phyloP scores from a whole-genome alignment of 2,329 filamentous ascomycete genomes.

The Penicillium sp. region DNA sequence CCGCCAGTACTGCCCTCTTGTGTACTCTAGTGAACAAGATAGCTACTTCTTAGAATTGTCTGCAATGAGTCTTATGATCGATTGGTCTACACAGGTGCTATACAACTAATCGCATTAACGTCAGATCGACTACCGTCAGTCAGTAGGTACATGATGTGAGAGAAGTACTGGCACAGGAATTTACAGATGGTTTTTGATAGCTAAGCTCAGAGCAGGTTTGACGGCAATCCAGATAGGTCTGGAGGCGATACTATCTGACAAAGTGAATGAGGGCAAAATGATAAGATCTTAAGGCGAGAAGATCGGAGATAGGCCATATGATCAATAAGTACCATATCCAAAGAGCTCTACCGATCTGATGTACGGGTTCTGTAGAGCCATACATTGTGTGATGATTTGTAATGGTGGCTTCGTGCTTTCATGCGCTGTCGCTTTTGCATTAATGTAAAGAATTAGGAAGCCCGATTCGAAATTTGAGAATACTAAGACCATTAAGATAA shows the following conservation, averaged over 20 bases:
- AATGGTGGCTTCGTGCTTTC: neutral
- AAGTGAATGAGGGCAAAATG: neutral
- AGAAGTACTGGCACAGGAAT: too few species aligned
- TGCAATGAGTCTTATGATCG: neutral
- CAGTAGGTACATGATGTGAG: neutral
- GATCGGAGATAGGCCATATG: neutral
- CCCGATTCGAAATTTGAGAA: too few species aligned
- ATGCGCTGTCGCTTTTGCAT: neutral
- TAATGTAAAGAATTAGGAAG: too few species aligned
- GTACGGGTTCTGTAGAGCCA: too few species aligned
- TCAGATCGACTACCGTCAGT: neutral
- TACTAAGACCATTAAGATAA: too few species aligned
- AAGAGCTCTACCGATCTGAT: neutral
- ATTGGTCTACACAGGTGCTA: neutral
- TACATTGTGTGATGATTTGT: neutral
- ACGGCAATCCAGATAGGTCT: neutral
- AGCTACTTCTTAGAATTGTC: neutral
- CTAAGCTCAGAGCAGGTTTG: too few species aligned
- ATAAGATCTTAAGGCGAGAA: neutral
- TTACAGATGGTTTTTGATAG: too few species aligned
- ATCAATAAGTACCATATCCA: neutral
- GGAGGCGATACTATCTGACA: neutral
- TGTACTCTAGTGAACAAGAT: neutral
- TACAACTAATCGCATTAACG: neutral
- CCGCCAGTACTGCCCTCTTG: neutral